Evolutionary conservation across 2,329 filamentous ascomycete species (phyloP), one percentile per base, ranked within the genome.

Genomic region (Exophiala bonariae): DNA sequence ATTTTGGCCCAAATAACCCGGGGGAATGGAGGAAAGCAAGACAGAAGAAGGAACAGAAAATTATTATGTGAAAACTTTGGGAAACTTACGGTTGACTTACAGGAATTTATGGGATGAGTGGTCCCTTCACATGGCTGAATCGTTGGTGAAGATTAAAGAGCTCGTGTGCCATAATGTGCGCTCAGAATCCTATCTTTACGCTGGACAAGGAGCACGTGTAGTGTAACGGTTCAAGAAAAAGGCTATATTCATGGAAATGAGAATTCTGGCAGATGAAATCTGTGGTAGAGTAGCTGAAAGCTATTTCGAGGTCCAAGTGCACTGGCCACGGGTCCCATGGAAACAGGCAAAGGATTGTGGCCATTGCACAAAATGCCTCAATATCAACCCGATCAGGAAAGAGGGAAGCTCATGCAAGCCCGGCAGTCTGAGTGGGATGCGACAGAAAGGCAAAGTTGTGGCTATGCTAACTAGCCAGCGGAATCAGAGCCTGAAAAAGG

Each of bases 301-400:
- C n/a, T n/a, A n/a, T n/a, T n/a, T n/a, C n/a, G n/a, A n/a, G n/a
- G n/a, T 11, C 23, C 23, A 26, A 6, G 23, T 11, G 23, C 23
- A 26, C 23, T 6, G 23, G 23, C 23, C 23, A 26, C 6, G 11
- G 11, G 23, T 26, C 6, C 23, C 23, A 26, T 6, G 23, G 23
- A 11, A 26, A 26, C 23, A 26, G 23, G 11, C 6, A 26, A 26
- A 26, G 23, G 23, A 11, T 26, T 26, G 23, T 26, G 23, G 23
- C 23, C 23, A 11, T 11, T 26, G 23, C 23, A 26, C 23, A 37
- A 37, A 37, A 37, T 37, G 35, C 35, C 35, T 37, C 35, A 37
- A 19, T 37, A 19, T 37, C 20, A 37, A 37, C 35, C 14, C 16
- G 11, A 19, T 37, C 4, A 13, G 35, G 35, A 16, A 19, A 19